Percentiles rank a stretch among this genome's conserved stretches.
phyloP scores from a whole-genome alignment of 169 alveolate species.

The Plasmodium cynomolgi region DNA sequence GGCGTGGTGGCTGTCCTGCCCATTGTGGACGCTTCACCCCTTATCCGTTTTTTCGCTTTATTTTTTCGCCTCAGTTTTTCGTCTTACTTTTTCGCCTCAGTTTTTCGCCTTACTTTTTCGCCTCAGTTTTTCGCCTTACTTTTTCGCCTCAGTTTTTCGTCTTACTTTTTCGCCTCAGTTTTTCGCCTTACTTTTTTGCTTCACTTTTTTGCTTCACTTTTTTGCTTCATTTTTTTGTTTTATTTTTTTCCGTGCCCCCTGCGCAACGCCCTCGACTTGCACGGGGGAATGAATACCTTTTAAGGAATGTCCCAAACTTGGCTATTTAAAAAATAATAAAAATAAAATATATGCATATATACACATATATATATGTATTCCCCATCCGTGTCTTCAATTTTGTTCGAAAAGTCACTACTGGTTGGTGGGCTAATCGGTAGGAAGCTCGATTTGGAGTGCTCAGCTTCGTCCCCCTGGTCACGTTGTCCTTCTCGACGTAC shows the following conservation, averaged over 20 bases:
- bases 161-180: background rate
- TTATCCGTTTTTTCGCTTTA: background rate
- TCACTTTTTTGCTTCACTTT: background rate
- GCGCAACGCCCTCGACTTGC: slow-evolving; percentile 1
- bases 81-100: background rate
- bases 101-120: background rate
- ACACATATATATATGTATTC: too few relatives aligned
- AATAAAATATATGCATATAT: too few relatives aligned
- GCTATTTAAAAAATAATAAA: background rate
- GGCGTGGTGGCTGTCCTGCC: background rate
- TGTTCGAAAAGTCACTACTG: background rate
- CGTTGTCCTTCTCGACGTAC: background rate
- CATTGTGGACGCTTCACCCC: background rate
- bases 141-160: background rate
- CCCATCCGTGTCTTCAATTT: background rate
- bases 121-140: background rate
- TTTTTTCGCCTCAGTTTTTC: background rate
- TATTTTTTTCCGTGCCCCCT: background rate
- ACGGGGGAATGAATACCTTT: background rate
- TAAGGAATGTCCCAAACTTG: background rate
- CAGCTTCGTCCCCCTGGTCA: background rate
- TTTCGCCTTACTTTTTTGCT: background rate
- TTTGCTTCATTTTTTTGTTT: background rate
- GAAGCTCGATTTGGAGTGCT: background rate
- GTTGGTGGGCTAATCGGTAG: background rate